These are phyloP conservation scores for Cercophora scortea DNA, from an alignment of 495 filamentous ascomycete genomes.

Conservation along the genomic window DNA sequence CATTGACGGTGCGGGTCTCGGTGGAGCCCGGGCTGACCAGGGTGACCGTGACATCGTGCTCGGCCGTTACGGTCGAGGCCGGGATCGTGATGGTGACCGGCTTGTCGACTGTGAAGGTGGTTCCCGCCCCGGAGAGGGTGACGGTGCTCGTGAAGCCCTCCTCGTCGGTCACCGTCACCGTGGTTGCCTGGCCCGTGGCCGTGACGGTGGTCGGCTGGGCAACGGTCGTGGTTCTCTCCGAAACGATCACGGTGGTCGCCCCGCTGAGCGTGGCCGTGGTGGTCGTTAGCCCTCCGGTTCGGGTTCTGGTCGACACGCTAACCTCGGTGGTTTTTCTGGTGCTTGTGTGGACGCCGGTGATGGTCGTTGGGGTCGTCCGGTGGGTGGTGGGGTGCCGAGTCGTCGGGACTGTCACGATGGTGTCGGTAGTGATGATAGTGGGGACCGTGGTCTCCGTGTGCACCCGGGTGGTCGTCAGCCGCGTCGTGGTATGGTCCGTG, in stretches of 20 bases:
- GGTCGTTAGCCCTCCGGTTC: neutral
- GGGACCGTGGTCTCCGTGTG: neutral
- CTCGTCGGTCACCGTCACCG: no score
- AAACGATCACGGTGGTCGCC: neutral
- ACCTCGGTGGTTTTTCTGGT: neutral
- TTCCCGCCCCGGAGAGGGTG: neutral
- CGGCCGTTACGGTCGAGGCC: neutral
- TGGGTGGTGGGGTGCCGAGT: no score
- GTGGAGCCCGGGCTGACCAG: neutral
- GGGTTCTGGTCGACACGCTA: neutral
- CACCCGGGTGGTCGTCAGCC: no score
- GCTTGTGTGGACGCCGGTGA: no score
- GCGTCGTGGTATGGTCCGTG: no score
- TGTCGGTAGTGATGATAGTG: neutral
- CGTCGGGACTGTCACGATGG: neutral
- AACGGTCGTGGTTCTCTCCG: neutral
- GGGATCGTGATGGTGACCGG: neutral
- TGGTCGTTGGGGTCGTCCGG: no score
- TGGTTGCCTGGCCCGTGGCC: neutral
- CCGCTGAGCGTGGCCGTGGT: neutral
- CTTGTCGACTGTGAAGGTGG: neutral
- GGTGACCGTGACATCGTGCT: neutral
- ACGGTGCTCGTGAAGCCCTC: no score
- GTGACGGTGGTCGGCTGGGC: slow-evolving; percentile 3
- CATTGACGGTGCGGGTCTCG: neutral